Evolutionary conservation across 202 grass and related monocot species (phyloP).

Genomic region (Miscanthus sacchariflorus): DNA sequence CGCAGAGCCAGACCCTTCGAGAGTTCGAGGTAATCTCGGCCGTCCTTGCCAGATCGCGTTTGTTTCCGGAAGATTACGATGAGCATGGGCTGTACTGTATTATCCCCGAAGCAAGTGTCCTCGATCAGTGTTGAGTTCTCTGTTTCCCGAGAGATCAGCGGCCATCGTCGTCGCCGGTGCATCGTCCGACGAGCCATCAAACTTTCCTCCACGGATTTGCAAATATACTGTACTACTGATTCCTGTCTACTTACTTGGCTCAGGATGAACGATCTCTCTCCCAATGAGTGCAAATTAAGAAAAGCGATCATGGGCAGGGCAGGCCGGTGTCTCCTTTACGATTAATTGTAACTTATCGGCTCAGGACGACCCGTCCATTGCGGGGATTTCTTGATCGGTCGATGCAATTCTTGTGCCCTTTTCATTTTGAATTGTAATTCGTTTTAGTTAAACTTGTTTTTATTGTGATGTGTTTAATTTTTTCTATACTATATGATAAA

Average conservation of each 20-base stretch:
- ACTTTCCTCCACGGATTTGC: conserved; percentile 29
- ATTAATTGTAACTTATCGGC: background rate
- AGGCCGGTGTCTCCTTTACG: background rate
- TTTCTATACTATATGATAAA: too few relatives aligned
- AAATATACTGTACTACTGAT: conserved; percentile 18
- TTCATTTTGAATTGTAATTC: too few relatives aligned
- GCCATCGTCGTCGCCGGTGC: background rate
- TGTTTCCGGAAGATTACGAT: background rate
- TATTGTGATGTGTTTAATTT: too few relatives aligned
- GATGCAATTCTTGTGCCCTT: too few relatives aligned
- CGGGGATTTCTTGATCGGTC: too few relatives aligned
- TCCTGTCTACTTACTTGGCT: conserved; percentile 16
- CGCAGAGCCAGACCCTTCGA: too few relatives aligned
- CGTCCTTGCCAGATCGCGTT: background rate
- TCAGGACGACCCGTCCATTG: background rate
- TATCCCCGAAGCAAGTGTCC: background rate
- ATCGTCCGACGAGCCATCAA: background rate
- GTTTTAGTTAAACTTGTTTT: too few relatives aligned
- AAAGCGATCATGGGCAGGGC: background rate
- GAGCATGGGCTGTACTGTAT: background rate
- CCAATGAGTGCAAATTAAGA: conserved; percentile 11
- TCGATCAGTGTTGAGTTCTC: background rate
- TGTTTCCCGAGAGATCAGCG: background rate
- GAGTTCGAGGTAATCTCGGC: background rate
- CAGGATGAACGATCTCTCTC: conserved; percentile 20